Evolutionary conservation across 1,284 basidiomycete species (phyloP).

Genomic region (Lentinus polychrous): DNA sequence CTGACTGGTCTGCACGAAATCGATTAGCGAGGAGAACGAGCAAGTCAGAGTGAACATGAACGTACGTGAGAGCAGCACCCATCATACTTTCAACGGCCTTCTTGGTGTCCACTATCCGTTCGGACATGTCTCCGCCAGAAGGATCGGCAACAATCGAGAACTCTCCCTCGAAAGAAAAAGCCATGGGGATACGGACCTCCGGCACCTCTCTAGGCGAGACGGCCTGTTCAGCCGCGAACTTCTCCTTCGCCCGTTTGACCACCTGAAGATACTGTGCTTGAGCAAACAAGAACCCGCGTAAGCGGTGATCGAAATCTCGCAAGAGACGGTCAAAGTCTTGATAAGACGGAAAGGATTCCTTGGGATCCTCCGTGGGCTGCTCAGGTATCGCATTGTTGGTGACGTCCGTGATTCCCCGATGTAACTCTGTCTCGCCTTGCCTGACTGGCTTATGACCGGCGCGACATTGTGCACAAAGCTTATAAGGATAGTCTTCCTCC

Average conservation of each 20-base stretch:
- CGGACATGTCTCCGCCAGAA: slow-evolving; percentile 31
- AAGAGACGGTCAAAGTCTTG: slow-evolving; percentile 31
- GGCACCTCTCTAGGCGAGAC: neutral
- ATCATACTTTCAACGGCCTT: slow-evolving; percentile 29
- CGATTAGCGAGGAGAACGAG: neutral
- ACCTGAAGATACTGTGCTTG: slow-evolving; percentile 33
- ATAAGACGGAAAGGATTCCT: slow-evolving; percentile 17
- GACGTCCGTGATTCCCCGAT: no score
- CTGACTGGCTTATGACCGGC: no score
- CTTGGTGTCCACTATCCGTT: slow-evolving; percentile 27
- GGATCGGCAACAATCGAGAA: slow-evolving; percentile 41
- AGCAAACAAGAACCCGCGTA: slow-evolving; percentile 33
- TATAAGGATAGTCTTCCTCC: no score
- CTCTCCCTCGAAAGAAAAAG: slow-evolving; percentile 49
- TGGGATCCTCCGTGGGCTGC: neutral
- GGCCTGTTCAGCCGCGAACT: neutral
- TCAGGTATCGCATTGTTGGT: no score
- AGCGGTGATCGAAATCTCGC: slow-evolving; percentile 29
- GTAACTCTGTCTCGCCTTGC: no score
- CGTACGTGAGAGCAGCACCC: slow-evolving; percentile 36
- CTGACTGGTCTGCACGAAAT: neutral
- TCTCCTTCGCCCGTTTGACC: slow-evolving; percentile 13
- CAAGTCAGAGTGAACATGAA: neutral
- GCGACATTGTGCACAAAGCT: no score
- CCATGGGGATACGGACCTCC: slow-evolving; percentile 11